phyloP scores from a whole-genome alignment of 2,329 filamentous ascomycete genomes.

The Aureobasidium sp. region DNA sequence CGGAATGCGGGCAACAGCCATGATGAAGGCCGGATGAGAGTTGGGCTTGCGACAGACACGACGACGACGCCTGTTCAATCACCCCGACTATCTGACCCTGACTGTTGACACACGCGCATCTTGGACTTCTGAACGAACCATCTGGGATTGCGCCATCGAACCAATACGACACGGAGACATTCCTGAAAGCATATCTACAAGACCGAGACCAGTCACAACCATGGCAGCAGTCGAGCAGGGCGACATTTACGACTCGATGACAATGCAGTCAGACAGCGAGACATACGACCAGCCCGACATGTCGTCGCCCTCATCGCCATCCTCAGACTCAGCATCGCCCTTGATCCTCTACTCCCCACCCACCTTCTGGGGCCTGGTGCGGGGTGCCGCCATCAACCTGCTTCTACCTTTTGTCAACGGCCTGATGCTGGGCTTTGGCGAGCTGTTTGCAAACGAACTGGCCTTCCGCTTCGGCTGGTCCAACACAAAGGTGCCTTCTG shows the following conservation, averaged over 20 bases:
- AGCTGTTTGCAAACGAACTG: constrained; percentile 92
- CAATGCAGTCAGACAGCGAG: constrained; percentile 76
- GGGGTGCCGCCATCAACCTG: constrained; percentile 93
- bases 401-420: constrained; percentile 93
- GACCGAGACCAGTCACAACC: not conserved
- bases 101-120: not conserved
- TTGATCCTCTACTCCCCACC: constrained; percentile 85
- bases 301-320: constrained; percentile 54
- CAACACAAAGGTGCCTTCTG: constrained; percentile 70
- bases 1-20: not conserved
- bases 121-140: not conserved
- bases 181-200: not conserved
- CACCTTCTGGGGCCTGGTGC: constrained; percentile 75
- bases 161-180: not conserved
- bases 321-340: constrained; percentile 56
- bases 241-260: constrained; percentile 65
- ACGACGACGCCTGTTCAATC: not conserved
- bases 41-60: not conserved
- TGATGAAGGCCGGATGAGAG: not conserved
- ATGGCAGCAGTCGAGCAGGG: constrained; percentile 48
- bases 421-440: constrained; percentile 95
- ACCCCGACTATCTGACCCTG: not conserved
- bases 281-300: constrained; percentile 62
- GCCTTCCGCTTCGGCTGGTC: constrained; percentile 92
- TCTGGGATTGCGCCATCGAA: no score